Conservation (phyloP, 495 filamentous ascomycete species). For the Evernia prunastri region DNA sequence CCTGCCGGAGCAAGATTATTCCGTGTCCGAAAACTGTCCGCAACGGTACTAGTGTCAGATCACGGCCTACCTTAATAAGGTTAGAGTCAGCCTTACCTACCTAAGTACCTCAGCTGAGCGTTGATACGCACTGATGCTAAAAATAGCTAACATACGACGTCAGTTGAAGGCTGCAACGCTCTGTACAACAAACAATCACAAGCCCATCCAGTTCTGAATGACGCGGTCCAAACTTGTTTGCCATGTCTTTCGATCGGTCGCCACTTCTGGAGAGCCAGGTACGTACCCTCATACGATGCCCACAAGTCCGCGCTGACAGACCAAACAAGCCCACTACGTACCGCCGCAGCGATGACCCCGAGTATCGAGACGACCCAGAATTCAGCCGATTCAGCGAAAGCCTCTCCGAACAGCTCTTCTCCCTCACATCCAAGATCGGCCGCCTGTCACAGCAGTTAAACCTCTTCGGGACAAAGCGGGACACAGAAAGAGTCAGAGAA, state of each 20-base stretch:
- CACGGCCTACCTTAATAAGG: too few species aligned
- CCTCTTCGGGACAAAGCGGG: constrained; percentile 79
- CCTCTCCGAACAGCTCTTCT: constrained; percentile 79
- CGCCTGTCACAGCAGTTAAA: constrained; percentile 72
- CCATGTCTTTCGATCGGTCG: constrained; percentile 23
- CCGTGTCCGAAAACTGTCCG: too few species aligned
- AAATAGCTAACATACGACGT: constrained; percentile 12
- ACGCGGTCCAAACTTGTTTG: background rate
- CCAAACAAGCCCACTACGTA: constrained; percentile 53
- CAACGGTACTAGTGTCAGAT: too few species aligned
- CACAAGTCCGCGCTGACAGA: constrained; percentile 5
- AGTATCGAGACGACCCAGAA: constrained; percentile 81
- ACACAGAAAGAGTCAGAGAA: constrained; percentile 86
- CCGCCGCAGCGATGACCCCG: constrained; percentile 62
- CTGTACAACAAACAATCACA: background rate
- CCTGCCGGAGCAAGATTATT: too few species aligned
- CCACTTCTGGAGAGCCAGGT: constrained; percentile 25
- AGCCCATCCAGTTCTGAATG: background rate
- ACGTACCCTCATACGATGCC: background rate
- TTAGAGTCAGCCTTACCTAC: background rate
- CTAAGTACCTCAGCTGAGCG: too few species aligned
- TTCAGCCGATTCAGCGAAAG: constrained; percentile 75
- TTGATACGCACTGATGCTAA: background rate
- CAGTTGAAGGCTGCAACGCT: constrained; percentile 6
- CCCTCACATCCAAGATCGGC: constrained; percentile 78